Evolutionary conservation across 768 basidiomycete genomes (phyloP).

Genomic region (Gautieria morchelliformis): DNA sequence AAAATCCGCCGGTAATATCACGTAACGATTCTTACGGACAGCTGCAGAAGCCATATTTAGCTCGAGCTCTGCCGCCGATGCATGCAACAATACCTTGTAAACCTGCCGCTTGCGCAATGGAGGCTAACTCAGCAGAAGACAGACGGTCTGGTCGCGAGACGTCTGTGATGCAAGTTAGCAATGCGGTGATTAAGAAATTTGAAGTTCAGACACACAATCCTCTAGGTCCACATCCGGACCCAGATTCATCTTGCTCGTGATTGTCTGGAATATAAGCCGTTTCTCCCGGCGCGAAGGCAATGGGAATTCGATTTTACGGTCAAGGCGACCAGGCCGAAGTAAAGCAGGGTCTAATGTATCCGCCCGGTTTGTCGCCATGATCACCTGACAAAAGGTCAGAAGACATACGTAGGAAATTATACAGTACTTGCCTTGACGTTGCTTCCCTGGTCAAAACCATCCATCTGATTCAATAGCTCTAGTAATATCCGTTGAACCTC

Average conservation of each 20-base stretch:
- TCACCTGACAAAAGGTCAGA: constrained; percentile 53
- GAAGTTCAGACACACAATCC: constrained; percentile 53
- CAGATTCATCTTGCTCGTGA: constrained; percentile 95
- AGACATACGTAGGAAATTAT: background rate
- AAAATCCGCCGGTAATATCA: constrained; percentile 94
- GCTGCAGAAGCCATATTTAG: constrained; percentile 34
- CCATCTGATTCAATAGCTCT: constrained; percentile 98
- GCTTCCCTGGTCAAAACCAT: constrained; percentile 97
- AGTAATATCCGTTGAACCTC: constrained; percentile 98
- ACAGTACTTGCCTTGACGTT: constrained; percentile 77
- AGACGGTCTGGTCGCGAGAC: constrained; percentile 94
- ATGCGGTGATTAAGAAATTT: background rate
- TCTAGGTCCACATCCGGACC: constrained; percentile 96
- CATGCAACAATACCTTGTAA: constrained; percentile 59
- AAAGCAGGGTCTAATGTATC: constrained; percentile 97
- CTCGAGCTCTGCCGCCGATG: background rate
- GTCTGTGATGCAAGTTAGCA: constrained; percentile 39
- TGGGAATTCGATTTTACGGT: constrained; percentile 98
- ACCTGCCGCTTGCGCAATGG: constrained; percentile 94
- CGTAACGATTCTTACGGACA: constrained; percentile 96
- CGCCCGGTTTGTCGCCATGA: constrained; percentile 99
- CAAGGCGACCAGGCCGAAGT: constrained; percentile 93
- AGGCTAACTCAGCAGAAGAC: constrained; percentile 91
- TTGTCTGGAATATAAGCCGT: constrained; percentile 96
- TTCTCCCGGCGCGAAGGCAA: constrained; percentile 89